Evolutionary conservation across 768 basidiomycete species (phyloP), one percentile per base, ranked within the genome.

Genomic region (Macrolepiota dolichaula): DNA sequence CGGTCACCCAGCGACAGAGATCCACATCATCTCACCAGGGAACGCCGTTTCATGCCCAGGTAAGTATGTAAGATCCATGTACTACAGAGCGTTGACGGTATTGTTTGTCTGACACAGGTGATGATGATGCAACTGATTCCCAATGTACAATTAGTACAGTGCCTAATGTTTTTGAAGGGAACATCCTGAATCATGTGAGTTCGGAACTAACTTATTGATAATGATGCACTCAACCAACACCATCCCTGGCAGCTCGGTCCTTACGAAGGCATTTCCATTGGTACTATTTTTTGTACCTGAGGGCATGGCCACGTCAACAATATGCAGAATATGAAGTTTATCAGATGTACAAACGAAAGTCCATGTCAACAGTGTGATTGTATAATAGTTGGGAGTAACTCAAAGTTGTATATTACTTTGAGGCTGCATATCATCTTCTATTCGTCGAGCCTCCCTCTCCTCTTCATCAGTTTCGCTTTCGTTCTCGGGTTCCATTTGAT

Each of bases 101-200:
- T 25, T n/a, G 35, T 40, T 12, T 19, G 13, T 25, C 49, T 35
- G 25, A 44, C 58, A 50, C 17, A 38, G 82, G 80, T 0, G 71
- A 84, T 58, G 87, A 89, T 67, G 81, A 89, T 62, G 76, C 76
- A 4, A 79, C 75, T 13, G 82, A 85, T 57, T 22, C 74, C 12
- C 73, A 81, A 57, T 89, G 88, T 71, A 79, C 80, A 35, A 81
- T 84, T 57, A 65, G 68, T 40, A 76, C 79, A 3, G 86, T 88
- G 11, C 84, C 85, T 0, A 83, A 79, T 64, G 69, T 89, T 55
- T 65, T 83, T 10, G 73, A 67, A 2, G 79, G 83, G 25, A 69
- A 85, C 57, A 74, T 83, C 49, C 54, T 80, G 5, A 67, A 89
- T 66, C 88, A 91, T 70, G 76, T 78, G 56, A 62, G 75, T 67